These are phyloP conservation scores for Pichia nanzhaoensis DNA, from an alignment of 805 yeast genomes.

Conservation along the genomic window DNA sequence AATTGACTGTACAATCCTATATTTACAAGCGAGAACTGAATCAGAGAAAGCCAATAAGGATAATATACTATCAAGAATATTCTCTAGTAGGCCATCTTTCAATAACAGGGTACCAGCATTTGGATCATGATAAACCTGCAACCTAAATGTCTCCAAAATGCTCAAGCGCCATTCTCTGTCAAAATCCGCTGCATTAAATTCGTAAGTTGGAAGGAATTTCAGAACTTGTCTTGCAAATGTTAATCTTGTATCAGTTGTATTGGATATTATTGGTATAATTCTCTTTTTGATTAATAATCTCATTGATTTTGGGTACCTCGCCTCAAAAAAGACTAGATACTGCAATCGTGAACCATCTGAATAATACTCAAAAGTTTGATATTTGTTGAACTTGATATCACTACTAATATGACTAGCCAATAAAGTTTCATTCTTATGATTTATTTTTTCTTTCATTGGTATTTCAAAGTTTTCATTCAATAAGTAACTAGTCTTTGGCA, in stretches of 20 bases:
- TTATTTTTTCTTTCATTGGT: not conserved
- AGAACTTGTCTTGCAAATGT: constrained; percentile 47
- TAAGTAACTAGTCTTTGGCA: constrained; percentile 11
- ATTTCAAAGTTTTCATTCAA: not conserved
- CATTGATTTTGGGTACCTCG: constrained; percentile 46
- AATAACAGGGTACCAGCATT: constrained; percentile 34
- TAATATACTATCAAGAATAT: constrained; percentile 34
- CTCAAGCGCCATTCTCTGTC: constrained; percentile 46
- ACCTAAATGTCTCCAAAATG: constrained; percentile 25
- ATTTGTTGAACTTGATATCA: not conserved
- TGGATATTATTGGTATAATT: constrained; percentile 49
- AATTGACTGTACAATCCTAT: constrained; percentile 4
- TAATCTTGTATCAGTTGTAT: constrained; percentile 41
- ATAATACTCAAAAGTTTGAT: not conserved
- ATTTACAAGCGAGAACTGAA: constrained; percentile 10
- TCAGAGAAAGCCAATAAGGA: constrained; percentile 3
- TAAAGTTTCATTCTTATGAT: not conserved
- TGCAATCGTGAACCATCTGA: constrained; percentile 44
- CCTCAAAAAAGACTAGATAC: constrained; percentile 49
- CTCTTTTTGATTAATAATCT: constrained; percentile 44
- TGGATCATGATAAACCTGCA: constrained; percentile 30
- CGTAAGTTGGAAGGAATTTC: constrained; percentile 46
- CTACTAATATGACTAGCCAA: not conserved
- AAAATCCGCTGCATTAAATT: constrained; percentile 35
- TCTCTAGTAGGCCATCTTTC: constrained; percentile 33